A percentile compares a stretch with the other conserved stretches of the same genome.
Conservation (phyloP, 1,139 yeast species). For the Pneumocystis jirovecii region DNA sequence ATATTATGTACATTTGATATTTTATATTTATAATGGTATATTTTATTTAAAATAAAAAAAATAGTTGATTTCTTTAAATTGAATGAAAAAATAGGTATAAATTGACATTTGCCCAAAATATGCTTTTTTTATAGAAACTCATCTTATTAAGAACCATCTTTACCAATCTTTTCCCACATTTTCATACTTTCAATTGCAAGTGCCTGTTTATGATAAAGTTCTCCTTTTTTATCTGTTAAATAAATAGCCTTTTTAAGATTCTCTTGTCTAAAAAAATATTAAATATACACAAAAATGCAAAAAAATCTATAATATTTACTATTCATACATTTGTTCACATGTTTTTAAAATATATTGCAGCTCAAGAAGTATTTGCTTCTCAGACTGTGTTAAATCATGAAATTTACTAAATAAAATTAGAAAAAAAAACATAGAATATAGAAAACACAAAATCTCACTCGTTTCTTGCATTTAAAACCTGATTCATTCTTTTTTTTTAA, state of each 20-base stretch:
- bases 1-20: not conserved
- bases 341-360: slow-evolving; percentile 2
- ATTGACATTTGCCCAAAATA: too few species aligned
- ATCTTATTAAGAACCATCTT: not conserved
- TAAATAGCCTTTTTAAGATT: not conserved
- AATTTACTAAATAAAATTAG: not conserved
- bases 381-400: not conserved
- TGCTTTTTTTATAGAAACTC: not conserved
- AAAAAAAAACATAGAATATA: not conserved
- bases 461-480: not conserved
- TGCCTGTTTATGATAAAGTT: not conserved
- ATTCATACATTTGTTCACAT: slow-evolving; percentile 1
- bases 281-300: not conserved
- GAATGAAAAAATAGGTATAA: too few species aligned
- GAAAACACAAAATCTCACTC: not conserved
- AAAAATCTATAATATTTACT: not conserved
- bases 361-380: not conserved
- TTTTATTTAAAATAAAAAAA: not conserved
- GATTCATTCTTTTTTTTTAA: not conserved
- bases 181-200: slow-evolving; percentile 2
- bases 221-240: not conserved
- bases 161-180: not conserved
- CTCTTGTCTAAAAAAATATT: not conserved
- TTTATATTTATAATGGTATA: not conserved
- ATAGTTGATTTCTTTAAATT: not conserved